Evolutionary conservation across 164 flowering plant genomes (phyloP), one percentile per base, ranked within the genome.

Genomic region (Cinnamomum chago): DNA sequence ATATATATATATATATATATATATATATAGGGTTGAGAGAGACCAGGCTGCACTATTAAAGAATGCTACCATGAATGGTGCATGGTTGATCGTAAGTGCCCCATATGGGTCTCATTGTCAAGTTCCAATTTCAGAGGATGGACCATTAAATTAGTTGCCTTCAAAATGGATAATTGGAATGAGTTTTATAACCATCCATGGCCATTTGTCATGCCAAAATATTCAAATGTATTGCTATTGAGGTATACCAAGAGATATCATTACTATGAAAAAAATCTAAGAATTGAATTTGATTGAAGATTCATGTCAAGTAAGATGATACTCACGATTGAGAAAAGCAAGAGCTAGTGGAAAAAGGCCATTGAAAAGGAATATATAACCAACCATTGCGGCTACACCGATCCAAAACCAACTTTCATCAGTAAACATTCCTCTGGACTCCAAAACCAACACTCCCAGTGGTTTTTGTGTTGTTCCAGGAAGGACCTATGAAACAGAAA

Each of bases 331-430:
- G 14, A 84, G 72, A 64, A 76, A 82, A 73, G 76, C 65, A 22
- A 84, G 86, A 15, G 83, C 73, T 9, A 77, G 18, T 52, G 80
- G 73, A 72, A 76, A 82, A 60, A 84, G 73, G 9, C 77, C 69
- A 65, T 84, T 84, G 72, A 84, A 84, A 25, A 84, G 74, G 15
- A 84, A 40, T 12, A 58, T 67, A 74, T 76, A 84, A 13, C 84
- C 86, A 9, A 80, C 12, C 68, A 80, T 65, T 6, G 81, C 83
- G 1, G 76, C 83, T n/a, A 71, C 76, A 3, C 83, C 84, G 28
- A 84, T 76, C 84, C 86, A 82, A 62, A 70, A 78, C 86, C 86
- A 84, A 65, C 78, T 70, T 7, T 35, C 58, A 14, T 78, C 22
- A 1, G 76, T 69, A 64, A 69, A 74, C 66, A 84, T 28, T 50